Evolutionary conservation across 2,329 filamentous ascomycete species (phyloP).

Genomic region (Coleophoma cylindrospora): DNA sequence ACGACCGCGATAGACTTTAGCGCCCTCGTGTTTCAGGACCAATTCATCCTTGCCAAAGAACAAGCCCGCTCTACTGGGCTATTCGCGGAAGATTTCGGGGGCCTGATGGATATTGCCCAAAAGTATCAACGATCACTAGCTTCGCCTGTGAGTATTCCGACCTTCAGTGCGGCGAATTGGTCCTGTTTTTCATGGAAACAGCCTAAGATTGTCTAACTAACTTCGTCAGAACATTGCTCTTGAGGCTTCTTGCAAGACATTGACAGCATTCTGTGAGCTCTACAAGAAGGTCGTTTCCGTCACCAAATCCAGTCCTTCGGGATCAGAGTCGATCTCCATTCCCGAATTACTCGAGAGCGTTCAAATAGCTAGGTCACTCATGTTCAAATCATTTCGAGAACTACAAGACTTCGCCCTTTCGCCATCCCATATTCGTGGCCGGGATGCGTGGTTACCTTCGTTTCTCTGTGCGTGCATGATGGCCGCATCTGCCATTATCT

Average conservation of each 20-base stretch:
- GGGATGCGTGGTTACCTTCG: constrained; percentile 11
- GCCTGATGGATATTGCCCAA: constrained; percentile 1
- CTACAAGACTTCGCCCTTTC: constrained; percentile 7
- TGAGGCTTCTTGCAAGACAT: constrained; percentile 7
- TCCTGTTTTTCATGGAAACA: not conserved
- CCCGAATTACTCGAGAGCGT: constrained; percentile 8
- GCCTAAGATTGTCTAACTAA: not conserved
- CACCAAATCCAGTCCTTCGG: not conserved
- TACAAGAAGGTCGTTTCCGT: constrained; percentile 10
- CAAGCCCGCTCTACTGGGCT: constrained; percentile 4
- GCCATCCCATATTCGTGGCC: constrained; percentile 5
- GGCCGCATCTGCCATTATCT: constrained; percentile 6
- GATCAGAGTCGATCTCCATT: constrained; percentile 1
- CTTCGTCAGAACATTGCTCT: constrained; percentile 7
- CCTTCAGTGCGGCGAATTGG: not conserved
- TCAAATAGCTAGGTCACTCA: constrained; percentile 7
- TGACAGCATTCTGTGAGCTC: constrained; percentile 9
- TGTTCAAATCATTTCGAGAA: constrained; percentile 10
- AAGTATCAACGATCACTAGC: constrained; percentile 3
- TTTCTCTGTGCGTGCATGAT: constrained; percentile 10
- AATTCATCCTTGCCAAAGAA: not conserved
- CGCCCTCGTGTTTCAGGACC: constrained; percentile 1
- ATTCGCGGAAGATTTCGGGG: constrained; percentile 3
- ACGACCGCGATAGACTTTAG: not conserved
- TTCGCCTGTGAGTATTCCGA: constrained; percentile 1